Conservation (phyloP, 495 filamentous ascomycete species). For the Sordaria brevicollis region DNA sequence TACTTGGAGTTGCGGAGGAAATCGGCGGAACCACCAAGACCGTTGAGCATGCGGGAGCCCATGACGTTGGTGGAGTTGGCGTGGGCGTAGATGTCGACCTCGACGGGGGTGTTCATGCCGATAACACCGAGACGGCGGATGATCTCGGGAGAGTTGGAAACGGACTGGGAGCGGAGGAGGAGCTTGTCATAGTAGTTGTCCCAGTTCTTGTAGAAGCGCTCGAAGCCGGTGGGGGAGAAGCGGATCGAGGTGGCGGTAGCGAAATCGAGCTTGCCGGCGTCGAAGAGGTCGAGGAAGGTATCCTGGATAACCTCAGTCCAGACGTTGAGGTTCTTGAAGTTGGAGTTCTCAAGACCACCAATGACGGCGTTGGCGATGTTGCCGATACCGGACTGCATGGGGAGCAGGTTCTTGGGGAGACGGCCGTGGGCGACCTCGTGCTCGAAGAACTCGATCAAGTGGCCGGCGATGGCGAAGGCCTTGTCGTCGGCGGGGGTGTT, state of each 20-base stretch:
- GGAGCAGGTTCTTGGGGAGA: slow-evolving; percentile 67
- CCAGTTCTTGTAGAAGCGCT: slow-evolving; percentile 85
- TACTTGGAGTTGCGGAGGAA: slow-evolving; percentile 80
- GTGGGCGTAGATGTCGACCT: slow-evolving; percentile 91
- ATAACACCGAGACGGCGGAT: slow-evolving; percentile 81
- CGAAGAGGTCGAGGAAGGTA: slow-evolving; percentile 89
- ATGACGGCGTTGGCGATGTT: slow-evolving; percentile 94
- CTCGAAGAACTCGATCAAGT: slow-evolving; percentile 78
- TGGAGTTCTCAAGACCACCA: slow-evolving; percentile 70
- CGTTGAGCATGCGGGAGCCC: slow-evolving; percentile 87
- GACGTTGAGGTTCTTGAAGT: slow-evolving; percentile 80
- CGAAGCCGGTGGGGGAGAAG: slow-evolving; percentile 85
- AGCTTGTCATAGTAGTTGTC: slow-evolving; percentile 72
- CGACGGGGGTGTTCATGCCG: slow-evolving; percentile 92
- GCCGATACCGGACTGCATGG: slow-evolving; percentile 82
- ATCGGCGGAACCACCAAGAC: slow-evolving; percentile 79
- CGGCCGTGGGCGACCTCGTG: slow-evolving; percentile 71
- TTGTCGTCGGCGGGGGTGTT: slow-evolving; percentile 67
- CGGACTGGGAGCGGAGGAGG: slow-evolving; percentile 75
- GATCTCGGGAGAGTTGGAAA: slow-evolving; percentile 92
- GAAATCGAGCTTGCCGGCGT: slow-evolving; percentile 81
- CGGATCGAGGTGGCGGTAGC: slow-evolving; percentile 86
- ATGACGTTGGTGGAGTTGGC: slow-evolving; percentile 88
- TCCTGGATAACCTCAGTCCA: slow-evolving; percentile 95
- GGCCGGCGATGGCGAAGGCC: slow-evolving; percentile 61